phyloP scores from a whole-genome alignment of 2,329 filamentous ascomycete genomes.

The Fusarium sp. region DNA sequence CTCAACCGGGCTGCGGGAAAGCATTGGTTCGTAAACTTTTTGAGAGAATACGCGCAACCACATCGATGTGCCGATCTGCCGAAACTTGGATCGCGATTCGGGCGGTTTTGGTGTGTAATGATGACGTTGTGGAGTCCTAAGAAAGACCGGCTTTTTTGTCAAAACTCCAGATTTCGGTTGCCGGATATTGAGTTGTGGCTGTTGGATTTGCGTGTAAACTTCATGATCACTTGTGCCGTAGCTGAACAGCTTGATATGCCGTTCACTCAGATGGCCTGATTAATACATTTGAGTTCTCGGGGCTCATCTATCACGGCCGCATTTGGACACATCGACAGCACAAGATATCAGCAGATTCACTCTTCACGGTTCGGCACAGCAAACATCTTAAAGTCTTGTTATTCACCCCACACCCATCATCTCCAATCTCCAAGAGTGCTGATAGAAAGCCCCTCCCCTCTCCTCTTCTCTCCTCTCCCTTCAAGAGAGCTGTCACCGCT shows the following conservation, averaged over 20 bases:
- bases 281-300: background rate
- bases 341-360: background rate
- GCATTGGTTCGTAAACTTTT: slow-evolving; percentile 11
- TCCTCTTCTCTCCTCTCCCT: background rate
- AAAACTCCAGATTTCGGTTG: background rate
- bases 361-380: background rate
- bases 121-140: slow-evolving; percentile 31
- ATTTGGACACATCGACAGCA: background rate
- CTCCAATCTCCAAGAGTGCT: slow-evolving; percentile 32
- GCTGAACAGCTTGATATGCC: background rate
- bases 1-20: too few relatives aligned
- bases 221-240: background rate
- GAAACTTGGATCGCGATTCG: slow-evolving; percentile 1
- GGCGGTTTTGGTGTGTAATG: slow-evolving; percentile 6
- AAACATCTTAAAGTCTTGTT: slow-evolving; percentile 27
- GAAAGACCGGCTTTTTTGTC: slow-evolving; percentile 5
- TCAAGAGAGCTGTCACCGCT: slow-evolving; percentile 26
- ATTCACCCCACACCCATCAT: slow-evolving; percentile 39
- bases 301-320: background rate
- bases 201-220: background rate
- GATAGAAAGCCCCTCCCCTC: slow-evolving; percentile 26
- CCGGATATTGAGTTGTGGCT: slow-evolving; percentile 7
- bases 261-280: background rate
- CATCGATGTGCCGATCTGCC: slow-evolving; percentile 33
- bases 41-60: background rate